Evolutionary conservation across 352 stramenopile species (phyloP).

Genomic region (Salisapilia sapeloensis): DNA sequence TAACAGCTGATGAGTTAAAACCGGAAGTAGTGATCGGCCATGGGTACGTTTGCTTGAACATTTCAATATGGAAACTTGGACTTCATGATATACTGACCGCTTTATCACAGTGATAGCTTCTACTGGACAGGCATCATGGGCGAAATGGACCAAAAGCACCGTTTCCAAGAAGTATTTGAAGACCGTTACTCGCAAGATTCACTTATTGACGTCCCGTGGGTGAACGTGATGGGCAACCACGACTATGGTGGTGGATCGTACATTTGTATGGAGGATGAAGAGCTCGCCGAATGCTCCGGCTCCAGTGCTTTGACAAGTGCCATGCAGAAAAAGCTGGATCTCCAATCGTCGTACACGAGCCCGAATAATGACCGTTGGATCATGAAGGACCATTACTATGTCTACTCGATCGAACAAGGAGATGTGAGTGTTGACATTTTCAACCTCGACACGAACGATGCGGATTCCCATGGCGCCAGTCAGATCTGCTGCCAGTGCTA

Average conservation of each 20-base stretch:
- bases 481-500: slow-evolving; percentile 32
- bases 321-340: slow-evolving; percentile 11
- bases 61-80: too few relatives aligned
- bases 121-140: slow-evolving; percentile 21
- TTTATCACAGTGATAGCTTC: slow-evolving; percentile 31
- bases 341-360: slow-evolving; percentile 20
- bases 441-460: slow-evolving; percentile 33
- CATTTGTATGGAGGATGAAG: slow-evolving; percentile 12
- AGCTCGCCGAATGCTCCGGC: slow-evolving; percentile 5
- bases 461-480: slow-evolving; percentile 12
- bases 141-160: slow-evolving; percentile 9
- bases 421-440: slow-evolving; percentile 27
- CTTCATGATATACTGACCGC: too few relatives aligned
- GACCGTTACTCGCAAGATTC: slow-evolving; percentile 8
- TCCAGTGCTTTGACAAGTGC: slow-evolving; percentile 5
- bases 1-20: slow-evolving; percentile 12
- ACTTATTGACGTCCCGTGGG: slow-evolving; percentile 14
- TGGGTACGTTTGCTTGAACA: too few relatives aligned
- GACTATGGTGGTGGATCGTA: slow-evolving; percentile 22
- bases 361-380: slow-evolving; percentile 28
- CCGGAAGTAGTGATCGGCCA: slow-evolving; percentile 13
- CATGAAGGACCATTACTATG: slow-evolving; percentile 27
- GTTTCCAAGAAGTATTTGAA: slow-evolving; percentile 19
- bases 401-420: slow-evolving; percentile 10
- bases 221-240: slow-evolving; percentile 26